These are phyloP conservation scores for Umbilicus rupestris DNA, from an alignment of 164 flowering plant genomes.

Conservation along the genomic window DNA sequence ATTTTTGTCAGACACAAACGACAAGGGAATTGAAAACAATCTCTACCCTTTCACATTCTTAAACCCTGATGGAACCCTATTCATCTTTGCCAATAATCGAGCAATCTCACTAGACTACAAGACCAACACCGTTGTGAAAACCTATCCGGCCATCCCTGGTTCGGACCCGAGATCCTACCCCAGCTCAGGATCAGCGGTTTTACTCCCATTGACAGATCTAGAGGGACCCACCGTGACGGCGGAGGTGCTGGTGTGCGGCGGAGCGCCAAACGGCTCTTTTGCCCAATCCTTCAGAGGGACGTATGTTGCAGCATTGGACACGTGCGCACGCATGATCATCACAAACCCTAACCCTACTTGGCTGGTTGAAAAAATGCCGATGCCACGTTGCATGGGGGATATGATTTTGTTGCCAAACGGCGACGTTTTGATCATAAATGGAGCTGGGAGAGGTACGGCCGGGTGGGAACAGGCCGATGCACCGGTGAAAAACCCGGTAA, in stretches of 20 bases:
- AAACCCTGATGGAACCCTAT: conserved; percentile 42
- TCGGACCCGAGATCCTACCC: conserved; percentile 54
- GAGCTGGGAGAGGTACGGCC: conserved; percentile 9
- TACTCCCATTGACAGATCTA: conserved; percentile 38
- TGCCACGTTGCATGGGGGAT: conserved; percentile 37
- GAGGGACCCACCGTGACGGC: conserved; percentile 12
- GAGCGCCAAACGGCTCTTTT: conserved; percentile 37
- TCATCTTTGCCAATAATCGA: conserved; percentile 50
- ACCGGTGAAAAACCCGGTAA: conserved; percentile 5
- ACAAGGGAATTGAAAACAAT: conserved; percentile 34
- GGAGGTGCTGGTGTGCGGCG: conserved; percentile 47
- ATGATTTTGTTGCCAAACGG: conserved; percentile 37
- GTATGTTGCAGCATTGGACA: conserved; percentile 26
- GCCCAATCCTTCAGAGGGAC: conserved; percentile 5
- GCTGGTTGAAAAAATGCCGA: conserved; percentile 45
- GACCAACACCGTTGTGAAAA: conserved; percentile 21
- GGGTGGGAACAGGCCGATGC: conserved; percentile 6
- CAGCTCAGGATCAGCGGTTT: conserved; percentile 51
- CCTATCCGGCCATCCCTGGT: conserved; percentile 41
- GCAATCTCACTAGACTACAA: conserved; percentile 38
- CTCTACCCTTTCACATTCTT: conserved; percentile 50
- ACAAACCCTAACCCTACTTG: conserved; percentile 33
- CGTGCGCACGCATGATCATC: conserved; percentile 38
- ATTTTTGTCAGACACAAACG: conserved; percentile 39
- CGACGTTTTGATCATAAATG: conserved; percentile 16